Evolutionary conservation across 352 stramenopile species (phyloP), one percentile per base, ranked within the genome.

Genomic region (Phytophthora lateralis): DNA sequence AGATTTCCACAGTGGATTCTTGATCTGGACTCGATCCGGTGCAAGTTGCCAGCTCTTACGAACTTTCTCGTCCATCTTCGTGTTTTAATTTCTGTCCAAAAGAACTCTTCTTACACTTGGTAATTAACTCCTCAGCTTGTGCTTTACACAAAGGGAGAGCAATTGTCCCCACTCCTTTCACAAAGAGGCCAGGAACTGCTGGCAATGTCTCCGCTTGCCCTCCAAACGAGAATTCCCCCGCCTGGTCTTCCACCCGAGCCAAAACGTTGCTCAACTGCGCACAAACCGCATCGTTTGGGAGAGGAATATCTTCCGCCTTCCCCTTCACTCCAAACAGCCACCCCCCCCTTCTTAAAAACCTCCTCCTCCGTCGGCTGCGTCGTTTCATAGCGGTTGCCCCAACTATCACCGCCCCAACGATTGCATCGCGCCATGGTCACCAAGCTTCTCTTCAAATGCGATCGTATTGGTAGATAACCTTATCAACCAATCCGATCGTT

Each of bases 21-120:
- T 34, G 5, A 66, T 5, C 15, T 53, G 38, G 14, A 55, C 48
- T 24, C 44, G 44, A n/a, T 51, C 32, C 7, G 44, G 9, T n/a
- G 30, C 24, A 30, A 51, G 21, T n/a, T 63, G 38, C 46, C 45
- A 51, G 21, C 56, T 57, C 18, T 57, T 63, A 18, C 56, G 56
- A 18, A 63, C 46, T 15, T 45, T 51, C 17, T 57, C 56, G 27
- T 63, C 56, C 32, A 57, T 24, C 8, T 46, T 44, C 0, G 54
- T 54, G 21, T 34, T n/a, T 42, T 0, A 52, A 17, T 9, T 39
- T 52, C 26, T 52, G 45, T 8, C 45, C 45, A 37, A 37, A 37
- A 4, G 30, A 9, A 15, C 4, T 37, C 26, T 37, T 37, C 30
- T 37, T 7, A 37, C 30, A 37, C 30, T 37, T 37, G 30, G 30